These are phyloP conservation scores for Chlorella sp. DNA, from an alignment of 139 green algal genomes.

Conservation along the genomic window DNA sequence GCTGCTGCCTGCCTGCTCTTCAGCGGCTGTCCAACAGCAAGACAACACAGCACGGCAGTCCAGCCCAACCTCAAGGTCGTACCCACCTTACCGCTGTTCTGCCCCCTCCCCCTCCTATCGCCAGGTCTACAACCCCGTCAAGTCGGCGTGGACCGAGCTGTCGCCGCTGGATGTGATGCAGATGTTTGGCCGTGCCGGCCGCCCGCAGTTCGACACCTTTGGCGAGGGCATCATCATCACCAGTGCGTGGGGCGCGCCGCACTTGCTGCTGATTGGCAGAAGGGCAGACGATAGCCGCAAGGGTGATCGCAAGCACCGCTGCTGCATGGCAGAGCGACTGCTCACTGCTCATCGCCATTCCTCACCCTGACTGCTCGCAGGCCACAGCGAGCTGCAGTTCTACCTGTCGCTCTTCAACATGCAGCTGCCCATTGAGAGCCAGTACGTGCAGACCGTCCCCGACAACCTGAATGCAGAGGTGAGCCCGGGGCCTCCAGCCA, in stretches of 20 bases:
- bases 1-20: too few species aligned
- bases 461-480: conserved; percentile 98
- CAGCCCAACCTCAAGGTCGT: too few species aligned
- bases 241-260: neutral
- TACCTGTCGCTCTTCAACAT: conserved; percentile 98
- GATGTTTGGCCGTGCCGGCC: conserved; percentile 97
- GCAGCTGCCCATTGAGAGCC: conserved; percentile 98
- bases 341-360: too few species aligned
- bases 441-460: conserved; percentile 88
- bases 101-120: neutral
- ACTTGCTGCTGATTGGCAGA: too few species aligned
- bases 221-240: conserved; percentile 99
- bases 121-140: conserved; percentile 97
- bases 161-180: conserved; percentile 98
- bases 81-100: too few species aligned
- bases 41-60: neutral
- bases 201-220: conserved; percentile 96
- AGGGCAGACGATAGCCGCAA: too few species aligned
- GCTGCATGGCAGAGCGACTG: too few species aligned
- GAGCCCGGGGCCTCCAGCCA: too few species aligned
- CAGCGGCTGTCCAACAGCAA: too few species aligned
- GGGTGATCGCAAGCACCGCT: too few species aligned
- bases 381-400: conserved; percentile 95
- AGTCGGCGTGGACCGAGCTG: conserved; percentile 93
- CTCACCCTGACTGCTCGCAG: conserved; percentile 27